Conservation (phyloP, 176 grass and related monocot genomes). For the Oryza coarctata region DNA sequence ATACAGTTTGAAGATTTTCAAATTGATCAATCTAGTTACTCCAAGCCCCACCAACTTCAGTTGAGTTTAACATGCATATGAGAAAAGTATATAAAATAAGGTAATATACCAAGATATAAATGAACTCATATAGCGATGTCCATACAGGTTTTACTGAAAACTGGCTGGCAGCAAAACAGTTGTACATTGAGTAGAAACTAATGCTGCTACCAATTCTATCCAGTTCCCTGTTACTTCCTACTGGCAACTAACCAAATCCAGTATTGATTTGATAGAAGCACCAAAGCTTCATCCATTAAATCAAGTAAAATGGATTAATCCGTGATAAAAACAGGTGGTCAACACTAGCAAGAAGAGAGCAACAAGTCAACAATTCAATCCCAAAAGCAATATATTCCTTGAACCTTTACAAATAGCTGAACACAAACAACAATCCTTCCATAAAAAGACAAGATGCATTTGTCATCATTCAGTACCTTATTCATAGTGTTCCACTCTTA, state of each 20-base stretch:
- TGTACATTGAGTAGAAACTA: not conserved
- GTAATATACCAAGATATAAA: not conserved
- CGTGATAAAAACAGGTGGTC: not conserved
- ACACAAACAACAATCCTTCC: not conserved
- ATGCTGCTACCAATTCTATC: not conserved
- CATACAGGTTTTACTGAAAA: not conserved
- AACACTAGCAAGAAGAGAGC: not conserved
- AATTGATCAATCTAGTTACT: not conserved
- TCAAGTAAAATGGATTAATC: not conserved
- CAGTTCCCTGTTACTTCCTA: not conserved
- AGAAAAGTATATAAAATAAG: not conserved
- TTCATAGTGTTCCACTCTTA: not conserved
- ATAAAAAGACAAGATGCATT: not conserved
- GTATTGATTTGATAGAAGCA: not conserved
- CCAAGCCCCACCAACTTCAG: not conserved
- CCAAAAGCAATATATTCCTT: not conserved
- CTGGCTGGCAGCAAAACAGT: not conserved
- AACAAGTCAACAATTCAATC: not conserved
- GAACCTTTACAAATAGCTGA: not conserved
- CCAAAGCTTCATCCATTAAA: not conserved
- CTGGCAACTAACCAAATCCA: not conserved
- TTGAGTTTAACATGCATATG: not conserved
- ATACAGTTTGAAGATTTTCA: not conserved
- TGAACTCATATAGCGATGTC: not conserved
- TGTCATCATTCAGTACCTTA: not conserved